phyloP scores from a whole-genome alignment of 2,329 filamentous ascomycete species.

The Sporothrix dimorphospora region DNA sequence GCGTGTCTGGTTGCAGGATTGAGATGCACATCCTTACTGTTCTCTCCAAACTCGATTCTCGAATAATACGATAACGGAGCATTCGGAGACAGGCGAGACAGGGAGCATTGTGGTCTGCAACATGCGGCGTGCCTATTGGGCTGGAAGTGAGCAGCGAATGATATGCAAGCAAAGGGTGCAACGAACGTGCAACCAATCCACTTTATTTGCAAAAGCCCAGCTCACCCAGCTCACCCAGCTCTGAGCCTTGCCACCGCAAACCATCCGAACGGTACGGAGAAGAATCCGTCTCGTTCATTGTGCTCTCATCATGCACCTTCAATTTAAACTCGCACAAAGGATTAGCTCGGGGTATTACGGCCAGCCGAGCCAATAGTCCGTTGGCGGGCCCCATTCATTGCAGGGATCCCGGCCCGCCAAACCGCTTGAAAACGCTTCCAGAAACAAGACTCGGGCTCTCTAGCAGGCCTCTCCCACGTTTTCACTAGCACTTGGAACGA shows the following conservation, averaged over 20 bases:
- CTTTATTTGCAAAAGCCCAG: background rate
- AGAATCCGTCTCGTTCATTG: background rate
- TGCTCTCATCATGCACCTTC: background rate
- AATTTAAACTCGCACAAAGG: slow-evolving; percentile 11
- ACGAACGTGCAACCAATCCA: background rate
- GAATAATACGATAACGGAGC: slow-evolving; percentile 9
- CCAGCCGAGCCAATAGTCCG: slow-evolving; percentile 29
- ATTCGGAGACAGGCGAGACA: background rate
- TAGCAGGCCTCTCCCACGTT: background rate
- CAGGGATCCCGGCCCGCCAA: slow-evolving; percentile 28
- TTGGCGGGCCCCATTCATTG: slow-evolving; percentile 17
- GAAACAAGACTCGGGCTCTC: slow-evolving; percentile 4
- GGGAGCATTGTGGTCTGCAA: background rate
- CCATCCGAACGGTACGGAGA: background rate
- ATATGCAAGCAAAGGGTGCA: background rate
- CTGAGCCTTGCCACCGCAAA: slow-evolving; percentile 4
- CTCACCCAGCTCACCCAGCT: background rate
- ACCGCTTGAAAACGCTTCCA: slow-evolving; percentile 4
- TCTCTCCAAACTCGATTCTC: background rate
- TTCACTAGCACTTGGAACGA: background rate
- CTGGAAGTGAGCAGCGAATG: background rate
- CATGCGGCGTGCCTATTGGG: background rate
- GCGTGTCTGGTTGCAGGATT: background rate
- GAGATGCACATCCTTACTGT: background rate
- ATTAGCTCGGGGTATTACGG: slow-evolving; percentile 23